Base-by-base conservation (phyloP, 2,329 filamentous ascomycete species). In the Alternaria ethzedia region DNA sequence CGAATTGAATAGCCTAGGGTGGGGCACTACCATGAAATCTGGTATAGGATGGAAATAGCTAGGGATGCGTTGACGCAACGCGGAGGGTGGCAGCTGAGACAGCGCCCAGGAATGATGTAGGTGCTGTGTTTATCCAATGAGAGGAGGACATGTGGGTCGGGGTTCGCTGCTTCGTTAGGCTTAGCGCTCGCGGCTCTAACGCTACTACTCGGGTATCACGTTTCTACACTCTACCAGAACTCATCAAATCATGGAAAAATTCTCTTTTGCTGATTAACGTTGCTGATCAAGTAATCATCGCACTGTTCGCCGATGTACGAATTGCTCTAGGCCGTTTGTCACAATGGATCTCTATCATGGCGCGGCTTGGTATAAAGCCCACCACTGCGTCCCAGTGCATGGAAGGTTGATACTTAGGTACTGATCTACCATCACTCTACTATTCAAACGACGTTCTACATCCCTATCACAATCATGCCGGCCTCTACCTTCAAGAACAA, bases 401-500 rank as follows among this genome's bases (percentile, higher is more conserved):
- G 8, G 4, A 30, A 10, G n/a, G 1, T 20, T 28, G 7, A 9
- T 13, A 50, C n/a, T 2, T 2, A 6, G 6, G 17, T 13, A 30
- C n/a, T 50, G 2, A 8, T 25, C 21, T n/a, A 15, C n/a, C 3
- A 25, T 25, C 44, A 25, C 9, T 20, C n/a, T 15, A 3, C 46
- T 5, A 6, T 17, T 20, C 25, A 5, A 20, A 2, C 2, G 4
- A 15, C 25, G 12, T 28, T 2, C 2, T 0, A 15, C 6, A 8
- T 5, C 11, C 0, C n/a, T 5, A 26, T 15, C 2, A 8, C n/a
- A 30, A 32, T 11, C 26, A 51, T 51, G 47, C 9, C 47, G 6
- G 9, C 26, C 28, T 58, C 50, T 9, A 57, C 57, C 44, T 67
- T 68, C 52, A 70, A 67, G 28, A 68, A 61, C 45, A 57, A 58